Conservation (phyloP, 1,139 yeast genomes). For the Ogataea hybrid region DNA sequence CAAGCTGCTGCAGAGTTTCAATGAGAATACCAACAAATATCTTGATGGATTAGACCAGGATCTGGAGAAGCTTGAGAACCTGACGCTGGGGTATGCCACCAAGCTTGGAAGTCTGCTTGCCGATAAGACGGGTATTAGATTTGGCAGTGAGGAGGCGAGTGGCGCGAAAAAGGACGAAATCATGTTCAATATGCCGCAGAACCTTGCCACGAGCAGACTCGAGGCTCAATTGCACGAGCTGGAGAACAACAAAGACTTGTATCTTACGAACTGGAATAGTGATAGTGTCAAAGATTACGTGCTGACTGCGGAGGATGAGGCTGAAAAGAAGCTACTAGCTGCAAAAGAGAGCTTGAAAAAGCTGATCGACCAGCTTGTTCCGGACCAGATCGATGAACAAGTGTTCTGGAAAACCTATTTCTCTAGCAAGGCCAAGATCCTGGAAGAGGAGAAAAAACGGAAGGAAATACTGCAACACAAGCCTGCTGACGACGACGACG, state of each 20-base stretch:
- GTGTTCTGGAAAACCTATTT: conserved; percentile 80
- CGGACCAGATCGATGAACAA: conserved; percentile 54
- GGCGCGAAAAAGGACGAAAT: conserved; percentile 37
- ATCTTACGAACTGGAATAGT: conserved; percentile 31
- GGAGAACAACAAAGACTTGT: conserved; percentile 47
- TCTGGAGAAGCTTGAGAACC: conserved; percentile 63
- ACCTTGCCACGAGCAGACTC: conserved; percentile 43
- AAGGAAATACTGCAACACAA: conserved; percentile 52
- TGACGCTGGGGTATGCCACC: conserved; percentile 57
- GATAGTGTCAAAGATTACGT: conserved; percentile 24
- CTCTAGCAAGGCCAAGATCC: conserved; percentile 51
- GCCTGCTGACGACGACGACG: conserved; percentile 40
- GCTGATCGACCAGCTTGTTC: conserved; percentile 67
- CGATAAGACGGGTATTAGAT: conserved; percentile 16
- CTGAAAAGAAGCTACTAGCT: conserved; percentile 45
- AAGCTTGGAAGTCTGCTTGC: conserved; percentile 57
- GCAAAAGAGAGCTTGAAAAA: conserved; percentile 53
- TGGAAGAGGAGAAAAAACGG: conserved; percentile 65
- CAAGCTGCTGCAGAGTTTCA: conserved; percentile 32
- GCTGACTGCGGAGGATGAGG: conserved; percentile 30
- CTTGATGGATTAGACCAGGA: conserved; percentile 67
- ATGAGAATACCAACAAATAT: conserved; percentile 52
- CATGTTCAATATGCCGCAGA: conserved; percentile 43
- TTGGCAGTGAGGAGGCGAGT: conserved; percentile 6
- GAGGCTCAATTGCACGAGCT: conserved; percentile 58